Base-by-base conservation (phyloP, 805 yeast genomes). In the Nakazawaea peltata region DNA sequence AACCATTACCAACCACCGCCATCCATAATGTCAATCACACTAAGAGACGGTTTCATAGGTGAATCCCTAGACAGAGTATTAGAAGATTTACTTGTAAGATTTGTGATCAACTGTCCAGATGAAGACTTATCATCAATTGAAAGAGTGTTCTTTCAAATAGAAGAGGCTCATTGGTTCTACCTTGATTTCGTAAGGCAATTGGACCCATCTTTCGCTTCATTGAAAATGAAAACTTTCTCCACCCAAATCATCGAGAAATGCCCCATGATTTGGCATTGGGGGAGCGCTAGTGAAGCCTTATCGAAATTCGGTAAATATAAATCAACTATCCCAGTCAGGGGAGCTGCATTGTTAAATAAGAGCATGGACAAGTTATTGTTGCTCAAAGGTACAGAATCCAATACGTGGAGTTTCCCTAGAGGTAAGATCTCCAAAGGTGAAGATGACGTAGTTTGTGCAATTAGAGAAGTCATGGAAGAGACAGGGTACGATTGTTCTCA, bases 91-190 rank as follows among this genome's bases (percentile, higher is more conserved):
- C 67, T 86, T 13, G 97, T 85, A 33, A 67, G 98, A 43, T 92
- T 92, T 51, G 78, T 94, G 32, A 73, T 88, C 39, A 92, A 92
- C 63, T 83, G 88, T 34, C 97, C 98, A 8, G 74, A 76, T 4
- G 97, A 90, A 50, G 98, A 92, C 55, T 61, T 90, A 34, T 75
- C 92, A 23, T 71, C 88, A 12, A 70, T 78, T 19, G 90, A 74
- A 52, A 69, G 98, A 51, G 81, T 88, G 18, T 74, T 87, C 50
- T 92, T 92, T 61, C 95, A 88, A 54, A 79, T 92, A 28, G 99
- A 92, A 63, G 97, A 92, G 57, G 98, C 98, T 2, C 96, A 87
- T 47, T 92, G 98, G 98, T 92, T 83, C 53, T 92, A 88, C 57
- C 71, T 81, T 33, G 99, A 92, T 57, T 88, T 81, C 48, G 67